Conservation (phyloP, 805 yeast species). For the Yarrowia deformans region DNA sequence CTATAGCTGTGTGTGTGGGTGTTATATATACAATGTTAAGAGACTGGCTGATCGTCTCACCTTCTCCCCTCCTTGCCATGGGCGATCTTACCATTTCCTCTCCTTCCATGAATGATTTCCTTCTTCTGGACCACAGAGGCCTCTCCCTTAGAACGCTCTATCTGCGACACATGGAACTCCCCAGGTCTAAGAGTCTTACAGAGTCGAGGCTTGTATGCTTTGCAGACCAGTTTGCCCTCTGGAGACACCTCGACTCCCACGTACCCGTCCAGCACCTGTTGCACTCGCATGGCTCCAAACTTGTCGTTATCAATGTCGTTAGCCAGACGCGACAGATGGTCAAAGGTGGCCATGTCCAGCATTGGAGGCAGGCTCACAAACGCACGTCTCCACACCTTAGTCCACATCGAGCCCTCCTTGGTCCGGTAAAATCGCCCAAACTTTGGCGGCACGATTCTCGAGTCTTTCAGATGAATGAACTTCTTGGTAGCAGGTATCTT, state of each 20-base stretch:
- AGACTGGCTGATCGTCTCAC: too few species aligned
- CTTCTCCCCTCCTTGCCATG: too few species aligned
- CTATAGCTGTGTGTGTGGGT: not conserved
- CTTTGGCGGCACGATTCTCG: not conserved
- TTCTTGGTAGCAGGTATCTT: not conserved
- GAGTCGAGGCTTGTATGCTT: not conserved
- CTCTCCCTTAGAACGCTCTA: not conserved
- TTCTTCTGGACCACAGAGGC: too few species aligned
- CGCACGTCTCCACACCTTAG: not conserved
- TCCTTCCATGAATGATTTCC: not conserved
- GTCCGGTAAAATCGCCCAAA: not conserved
- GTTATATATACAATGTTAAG: not conserved
- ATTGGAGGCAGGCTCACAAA: not conserved
- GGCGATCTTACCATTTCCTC: too few species aligned
- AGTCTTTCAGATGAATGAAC: not conserved
- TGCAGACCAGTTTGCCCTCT: not conserved
- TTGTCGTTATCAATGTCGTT: not conserved
- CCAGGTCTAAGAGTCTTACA: not conserved
- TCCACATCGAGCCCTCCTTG: conserved; percentile 5
- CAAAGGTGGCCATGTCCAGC: conserved; percentile 18
- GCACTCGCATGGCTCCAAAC: conserved; percentile 4
- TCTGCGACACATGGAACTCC: not conserved
- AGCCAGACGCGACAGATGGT: not conserved
- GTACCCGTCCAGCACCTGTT: not conserved
- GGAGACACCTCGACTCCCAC: conserved; percentile 4